Base-by-base conservation (phyloP, 2,329 filamentous ascomycete species). In the Chaetomiaceae sp. region DNA sequence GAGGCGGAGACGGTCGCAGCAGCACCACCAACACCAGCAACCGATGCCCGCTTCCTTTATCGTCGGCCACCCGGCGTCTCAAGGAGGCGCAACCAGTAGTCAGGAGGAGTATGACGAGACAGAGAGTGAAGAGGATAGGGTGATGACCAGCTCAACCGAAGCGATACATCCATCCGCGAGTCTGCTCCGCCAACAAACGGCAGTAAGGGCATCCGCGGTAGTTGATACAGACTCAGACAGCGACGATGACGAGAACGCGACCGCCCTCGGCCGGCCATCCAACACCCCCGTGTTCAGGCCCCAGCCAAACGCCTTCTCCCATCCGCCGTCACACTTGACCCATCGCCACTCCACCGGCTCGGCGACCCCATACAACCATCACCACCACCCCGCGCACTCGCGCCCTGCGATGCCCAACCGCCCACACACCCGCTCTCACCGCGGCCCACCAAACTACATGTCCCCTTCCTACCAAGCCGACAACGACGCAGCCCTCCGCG, bases 81-180 rank as follows among this genome's bases (percentile, higher is more conserved):
- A 72, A 20, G 64, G 70, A 48, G 74, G 72, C 42, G 48, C 57
- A 14, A 73, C 77, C 29, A 95, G 90, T 70, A 95, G 91, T 64
- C 90, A 96, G 67, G 91, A 96, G 62, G 91, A 96, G 72, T 95
- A 95, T 64, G 90, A 95, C 30, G 90, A 96, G 73, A 95, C 87
- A 57, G 90, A 95, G 68, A 95, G 81, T 69, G 91, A 96, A 58
- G 90, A 90, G 37, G 91, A 96, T 63, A 81, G 79, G 13, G 62
- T 81, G 10, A 68, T 85, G 65, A 77, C 77, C 2, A 83, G 80
- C 61, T 85, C 82, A 13, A 77, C 74, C 41, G 82, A 85, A 61
- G 76, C 80, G 52, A 64, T 76, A 25, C 62, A 58, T 37, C 65
- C 57, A 40, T 65, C 50, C 51, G 65, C 46, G 48, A 67, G 40